Percentiles rank a stretch among this genome's conserved stretches.
These are phyloP conservation scores for Pichia norvegensis DNA, from an alignment of 1,139 yeast genomes.

Conservation along the genomic window DNA sequence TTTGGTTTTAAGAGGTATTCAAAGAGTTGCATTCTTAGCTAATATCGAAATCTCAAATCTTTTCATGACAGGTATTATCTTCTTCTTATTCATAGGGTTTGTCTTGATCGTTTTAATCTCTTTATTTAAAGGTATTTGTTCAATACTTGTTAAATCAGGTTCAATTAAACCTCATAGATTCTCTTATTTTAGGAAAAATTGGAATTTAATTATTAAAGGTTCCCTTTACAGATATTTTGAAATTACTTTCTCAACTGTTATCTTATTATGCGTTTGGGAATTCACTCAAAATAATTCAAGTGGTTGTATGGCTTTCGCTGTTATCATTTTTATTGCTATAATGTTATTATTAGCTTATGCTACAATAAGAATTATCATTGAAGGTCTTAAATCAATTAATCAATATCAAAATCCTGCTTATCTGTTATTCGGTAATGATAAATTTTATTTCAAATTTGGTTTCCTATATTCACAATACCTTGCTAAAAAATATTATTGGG, in stretches of 20 bases:
- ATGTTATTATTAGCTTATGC: slow-evolving; percentile 64
- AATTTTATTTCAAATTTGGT: slow-evolving; percentile 80
- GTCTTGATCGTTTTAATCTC: slow-evolving; percentile 58
- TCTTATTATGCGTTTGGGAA: slow-evolving; percentile 84
- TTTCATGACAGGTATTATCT: slow-evolving; percentile 80
- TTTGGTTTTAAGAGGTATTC: slow-evolving; percentile 80
- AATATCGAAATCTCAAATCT: slow-evolving; percentile 78
- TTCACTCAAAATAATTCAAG: slow-evolving; percentile 75
- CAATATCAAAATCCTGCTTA: slow-evolving; percentile 90
- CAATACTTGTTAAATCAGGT: slow-evolving; percentile 55
- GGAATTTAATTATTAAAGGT: slow-evolving; percentile 82
- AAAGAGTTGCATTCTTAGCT: slow-evolving; percentile 81
- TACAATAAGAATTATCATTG: slow-evolving; percentile 55
- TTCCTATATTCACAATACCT: slow-evolving; percentile 86
- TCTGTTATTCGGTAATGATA: slow-evolving; percentile 75
- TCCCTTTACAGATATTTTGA: slow-evolving; percentile 73
- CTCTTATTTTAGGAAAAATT: slow-evolving; percentile 67
- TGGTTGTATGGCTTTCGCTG: slow-evolving; percentile 72
- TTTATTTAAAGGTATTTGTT: slow-evolving; percentile 67
- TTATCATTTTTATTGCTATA: slow-evolving; percentile 47
- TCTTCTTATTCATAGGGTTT: slow-evolving; percentile 73
- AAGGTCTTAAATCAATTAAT: slow-evolving; percentile 64
- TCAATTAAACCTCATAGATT: slow-evolving; percentile 59
- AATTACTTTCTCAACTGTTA: slow-evolving; percentile 79
- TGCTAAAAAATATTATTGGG: slow-evolving; percentile 82